A percentile compares a stretch with the other conserved stretches of the same genome.
These are phyloP conservation scores for Pleoardoris graminearum DNA, from an alignment of 2,329 filamentous ascomycete genomes.

Conservation along the genomic window DNA sequence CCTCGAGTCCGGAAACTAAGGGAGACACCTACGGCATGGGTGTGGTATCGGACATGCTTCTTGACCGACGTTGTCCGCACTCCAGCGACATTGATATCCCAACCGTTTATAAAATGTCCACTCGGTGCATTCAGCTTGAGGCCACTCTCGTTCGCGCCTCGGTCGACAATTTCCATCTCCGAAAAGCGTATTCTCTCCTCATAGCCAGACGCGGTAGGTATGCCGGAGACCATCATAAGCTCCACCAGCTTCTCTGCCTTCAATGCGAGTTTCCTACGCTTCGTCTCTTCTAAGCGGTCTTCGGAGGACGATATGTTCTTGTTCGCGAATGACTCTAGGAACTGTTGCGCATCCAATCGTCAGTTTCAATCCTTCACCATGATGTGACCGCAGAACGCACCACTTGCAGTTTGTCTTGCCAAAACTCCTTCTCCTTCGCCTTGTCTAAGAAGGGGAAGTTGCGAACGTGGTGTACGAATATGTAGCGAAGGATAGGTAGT, in stretches of 20 bases:
- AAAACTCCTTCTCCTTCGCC: constrained; percentile 97
- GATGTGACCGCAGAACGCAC: constrained; percentile 57
- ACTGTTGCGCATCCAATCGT: constrained; percentile 57
- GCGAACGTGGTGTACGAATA: constrained; percentile 96
- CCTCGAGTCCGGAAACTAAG: background rate
- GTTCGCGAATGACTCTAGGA: constrained; percentile 93
- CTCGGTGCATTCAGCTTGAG: constrained; percentile 85
- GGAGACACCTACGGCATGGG: constrained; percentile 72
- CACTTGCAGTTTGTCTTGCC: constrained; percentile 96
- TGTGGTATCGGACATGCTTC: constrained; percentile 85
- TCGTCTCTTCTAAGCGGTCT: constrained; percentile 93
- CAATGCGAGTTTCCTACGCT: constrained; percentile 84
- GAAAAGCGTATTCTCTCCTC: constrained; percentile 96
- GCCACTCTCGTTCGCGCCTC: constrained; percentile 87
- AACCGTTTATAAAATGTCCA: constrained; percentile 89
- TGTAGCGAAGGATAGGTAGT: constrained; percentile 88
- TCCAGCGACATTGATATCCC: constrained; percentile 94
- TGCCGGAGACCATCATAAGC: constrained; percentile 98
- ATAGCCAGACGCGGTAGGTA: constrained; percentile 93
- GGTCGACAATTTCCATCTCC: constrained; percentile 94
- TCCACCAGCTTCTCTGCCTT: constrained; percentile 97
- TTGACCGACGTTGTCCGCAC: constrained; percentile 81
- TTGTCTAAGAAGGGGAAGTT: constrained; percentile 98
- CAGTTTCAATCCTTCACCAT: constrained; percentile 16
- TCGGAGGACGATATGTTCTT: constrained; percentile 98